phyloP scores from a whole-genome alignment of 345 rosid genomes.

The Euphorbia tirucalli region DNA sequence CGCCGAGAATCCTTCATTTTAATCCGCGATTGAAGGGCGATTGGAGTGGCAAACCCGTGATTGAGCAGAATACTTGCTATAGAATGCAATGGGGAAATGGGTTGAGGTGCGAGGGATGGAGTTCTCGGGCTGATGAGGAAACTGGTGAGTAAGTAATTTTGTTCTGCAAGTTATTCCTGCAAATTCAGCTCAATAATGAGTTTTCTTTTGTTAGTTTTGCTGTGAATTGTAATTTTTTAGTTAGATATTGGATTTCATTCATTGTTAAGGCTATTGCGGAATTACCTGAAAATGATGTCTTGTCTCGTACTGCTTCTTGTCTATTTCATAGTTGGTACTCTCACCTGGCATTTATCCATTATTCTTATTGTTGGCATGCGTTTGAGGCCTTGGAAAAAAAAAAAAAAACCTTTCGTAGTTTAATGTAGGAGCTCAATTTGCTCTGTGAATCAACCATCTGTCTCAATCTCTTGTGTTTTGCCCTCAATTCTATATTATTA shows the following conservation, averaged over 20 bases:
- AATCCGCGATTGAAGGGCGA: slow-evolving; percentile 93
- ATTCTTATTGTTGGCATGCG: not conserved
- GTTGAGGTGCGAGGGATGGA: slow-evolving; percentile 82
- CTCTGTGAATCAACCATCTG: not conserved
- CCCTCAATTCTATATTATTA: not conserved
- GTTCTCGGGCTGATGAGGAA: slow-evolving; percentile 74
- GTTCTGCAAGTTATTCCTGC: not conserved
- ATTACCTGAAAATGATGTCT: slow-evolving; percentile 4
- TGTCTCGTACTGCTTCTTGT: not conserved
- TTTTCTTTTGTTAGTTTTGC: not conserved
- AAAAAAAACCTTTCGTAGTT: not conserved
- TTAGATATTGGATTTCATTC: too few species aligned
- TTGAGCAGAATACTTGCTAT: slow-evolving; percentile 91
- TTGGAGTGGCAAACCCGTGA: slow-evolving; percentile 82
- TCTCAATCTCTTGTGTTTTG: not conserved
- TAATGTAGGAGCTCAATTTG: not conserved
- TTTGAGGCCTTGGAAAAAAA: not conserved
- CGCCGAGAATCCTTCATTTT: slow-evolving; percentile 82
- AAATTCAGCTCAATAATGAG: not conserved
- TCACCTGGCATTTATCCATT: not conserved
- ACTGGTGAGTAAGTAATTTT: slow-evolving; percentile 49
- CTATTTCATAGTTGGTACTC: not conserved
- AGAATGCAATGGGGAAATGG: slow-evolving; percentile 94
- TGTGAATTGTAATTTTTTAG: not conserved
- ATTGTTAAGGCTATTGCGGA: too few species aligned